Evolutionary conservation across 495 filamentous ascomycete species (phyloP).

Genomic region (Cudoniella acicularis): DNA sequence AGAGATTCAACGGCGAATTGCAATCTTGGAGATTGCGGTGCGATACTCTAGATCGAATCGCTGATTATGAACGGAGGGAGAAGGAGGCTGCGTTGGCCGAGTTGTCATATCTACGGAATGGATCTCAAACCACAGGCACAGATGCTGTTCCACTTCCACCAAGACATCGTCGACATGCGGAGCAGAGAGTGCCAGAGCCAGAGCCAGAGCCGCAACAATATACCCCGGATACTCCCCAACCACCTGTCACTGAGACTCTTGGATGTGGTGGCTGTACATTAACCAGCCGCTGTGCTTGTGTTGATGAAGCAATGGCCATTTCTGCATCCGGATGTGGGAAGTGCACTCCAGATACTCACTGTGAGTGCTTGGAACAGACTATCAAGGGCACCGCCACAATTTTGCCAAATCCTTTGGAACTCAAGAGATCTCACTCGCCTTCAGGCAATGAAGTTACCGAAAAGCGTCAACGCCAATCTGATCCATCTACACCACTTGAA

Average conservation of each 20-base stretch:
- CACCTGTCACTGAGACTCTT: background rate
- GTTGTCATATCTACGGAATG: constrained; percentile 26
- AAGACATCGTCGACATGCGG: constrained; percentile 16
- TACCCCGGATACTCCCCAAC: background rate
- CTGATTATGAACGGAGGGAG: constrained; percentile 26
- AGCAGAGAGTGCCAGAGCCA: background rate
- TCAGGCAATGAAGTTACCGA: constrained; percentile 23
- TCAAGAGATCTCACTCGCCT: constrained; percentile 39
- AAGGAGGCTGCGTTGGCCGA: constrained; percentile 26
- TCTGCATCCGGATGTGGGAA: constrained; percentile 56
- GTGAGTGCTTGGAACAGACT: constrained; percentile 69
- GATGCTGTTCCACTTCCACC: constrained; percentile 32
- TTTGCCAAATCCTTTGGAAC: constrained; percentile 19
- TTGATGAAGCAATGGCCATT: constrained; percentile 41
- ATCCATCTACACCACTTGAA: constrained; percentile 48
- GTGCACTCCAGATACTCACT: constrained; percentile 55
- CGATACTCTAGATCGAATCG: constrained; percentile 25
- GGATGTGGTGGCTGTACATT: constrained; percentile 51
- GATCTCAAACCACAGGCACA: constrained; percentile 19
- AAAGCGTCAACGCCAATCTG: constrained; percentile 26
- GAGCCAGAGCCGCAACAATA: background rate
- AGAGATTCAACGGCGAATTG: constrained; percentile 33
- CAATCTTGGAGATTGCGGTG: constrained; percentile 26
- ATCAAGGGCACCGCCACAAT: constrained; percentile 29
- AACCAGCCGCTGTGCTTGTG: constrained; percentile 48